Percentiles rank a stretch among this genome's conserved stretches.
phyloP scores from a whole-genome alignment of 2,329 filamentous ascomycete species.

The Zarea fungicola region DNA sequence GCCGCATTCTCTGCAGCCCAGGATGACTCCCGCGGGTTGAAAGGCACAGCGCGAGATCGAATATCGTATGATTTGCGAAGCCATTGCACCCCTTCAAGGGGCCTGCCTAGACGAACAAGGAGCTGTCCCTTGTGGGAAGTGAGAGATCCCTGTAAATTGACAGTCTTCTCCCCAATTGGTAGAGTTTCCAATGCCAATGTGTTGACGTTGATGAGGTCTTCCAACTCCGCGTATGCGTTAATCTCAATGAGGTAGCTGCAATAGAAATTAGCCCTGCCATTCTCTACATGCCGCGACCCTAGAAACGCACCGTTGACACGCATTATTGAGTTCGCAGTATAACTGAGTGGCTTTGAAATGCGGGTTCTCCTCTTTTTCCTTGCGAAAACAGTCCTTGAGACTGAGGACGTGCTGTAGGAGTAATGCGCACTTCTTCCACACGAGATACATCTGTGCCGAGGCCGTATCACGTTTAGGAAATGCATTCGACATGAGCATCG shows the following conservation, averaged over 20 bases:
- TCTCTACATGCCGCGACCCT: background rate
- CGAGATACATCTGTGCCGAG: conserved; percentile 10
- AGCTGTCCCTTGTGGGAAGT: conserved; percentile 2
- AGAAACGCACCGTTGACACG: conserved; percentile 2
- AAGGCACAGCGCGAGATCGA: background rate
- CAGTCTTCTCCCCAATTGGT: background rate
- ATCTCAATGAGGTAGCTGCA: conserved; percentile 4
- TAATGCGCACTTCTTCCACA: conserved; percentile 8
- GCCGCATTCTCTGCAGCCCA: background rate
- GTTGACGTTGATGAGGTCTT: background rate
- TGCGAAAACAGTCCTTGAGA: background rate
- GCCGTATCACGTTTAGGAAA: conserved; percentile 6
- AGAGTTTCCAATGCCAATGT: background rate
- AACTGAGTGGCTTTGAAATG: background rate
- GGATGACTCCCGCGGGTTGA: background rate
- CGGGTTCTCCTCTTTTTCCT: background rate
- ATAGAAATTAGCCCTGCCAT: background rate
- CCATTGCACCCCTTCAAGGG: background rate
- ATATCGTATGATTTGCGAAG: background rate
- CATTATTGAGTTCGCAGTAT: conserved; percentile 5
- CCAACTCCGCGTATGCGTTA: background rate
- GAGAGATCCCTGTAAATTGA: background rate
- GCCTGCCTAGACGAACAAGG: background rate
- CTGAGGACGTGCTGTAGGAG: conserved; percentile 12
- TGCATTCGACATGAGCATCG: conserved; percentile 2